phyloP scores from a whole-genome alignment of 306 rosid genomes.

The Erythrophleum fordii region DNA sequence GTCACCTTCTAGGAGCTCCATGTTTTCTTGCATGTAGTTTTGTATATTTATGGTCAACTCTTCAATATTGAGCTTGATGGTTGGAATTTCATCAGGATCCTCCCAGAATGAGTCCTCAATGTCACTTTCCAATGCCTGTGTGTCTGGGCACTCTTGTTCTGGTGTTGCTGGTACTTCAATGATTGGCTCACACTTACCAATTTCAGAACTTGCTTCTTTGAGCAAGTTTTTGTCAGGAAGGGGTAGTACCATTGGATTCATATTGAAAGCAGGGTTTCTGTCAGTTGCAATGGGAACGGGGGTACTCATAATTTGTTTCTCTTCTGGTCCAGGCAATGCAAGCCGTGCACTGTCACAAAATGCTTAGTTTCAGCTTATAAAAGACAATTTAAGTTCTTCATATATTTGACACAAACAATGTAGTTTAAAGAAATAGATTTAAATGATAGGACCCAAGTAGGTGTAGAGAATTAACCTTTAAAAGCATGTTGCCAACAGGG shows the following conservation, averaged over 20 bases:
- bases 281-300: conserved; percentile 45
- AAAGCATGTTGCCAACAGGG: neutral
- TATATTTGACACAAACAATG: conserved; percentile 10
- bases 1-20: conserved; percentile 63
- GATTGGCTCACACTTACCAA: conserved; percentile 72
- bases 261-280: conserved; percentile 45
- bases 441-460: neutral
- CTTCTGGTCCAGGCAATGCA: conserved; percentile 94
- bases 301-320: conserved; percentile 58
- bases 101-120: conserved; percentile 70
- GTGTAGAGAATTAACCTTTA: neutral
- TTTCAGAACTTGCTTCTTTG: conserved; percentile 39
- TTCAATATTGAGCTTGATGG: conserved; percentile 51
- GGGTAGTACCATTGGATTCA: conserved; percentile 54
- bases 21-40: conserved; percentile 52
- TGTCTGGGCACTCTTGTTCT: conserved; percentile 53
- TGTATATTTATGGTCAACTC: conserved; percentile 53
- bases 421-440: conserved; percentile 10
- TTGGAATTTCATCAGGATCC: conserved; percentile 77
- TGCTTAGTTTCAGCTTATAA: conserved; percentile 39
- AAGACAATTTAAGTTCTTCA: conserved; percentile 11
- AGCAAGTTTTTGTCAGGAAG: conserved; percentile 50
- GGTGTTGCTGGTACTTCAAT: conserved; percentile 93
- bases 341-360: conserved; percentile 78
- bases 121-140: conserved; percentile 63